Conservation (phyloP, 2,329 filamentous ascomycete genomes). For the Emergomyces africanus region DNA sequence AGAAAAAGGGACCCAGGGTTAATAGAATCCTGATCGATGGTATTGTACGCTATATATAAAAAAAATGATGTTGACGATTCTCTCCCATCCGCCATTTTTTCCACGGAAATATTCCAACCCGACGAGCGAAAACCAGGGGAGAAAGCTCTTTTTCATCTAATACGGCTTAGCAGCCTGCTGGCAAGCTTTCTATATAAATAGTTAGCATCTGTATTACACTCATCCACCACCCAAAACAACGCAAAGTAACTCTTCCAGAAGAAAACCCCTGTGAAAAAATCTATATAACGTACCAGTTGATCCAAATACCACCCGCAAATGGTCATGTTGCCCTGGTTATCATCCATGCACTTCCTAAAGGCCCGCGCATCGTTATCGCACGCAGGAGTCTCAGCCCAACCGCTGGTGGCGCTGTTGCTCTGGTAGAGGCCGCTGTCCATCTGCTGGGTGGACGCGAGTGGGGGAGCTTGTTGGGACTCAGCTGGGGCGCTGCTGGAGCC, state of each 20-base stretch:
- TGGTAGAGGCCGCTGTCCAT: slow-evolving; percentile 36
- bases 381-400: slow-evolving; percentile 40
- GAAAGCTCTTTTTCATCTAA: slow-evolving; percentile 29
- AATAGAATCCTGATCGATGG: neutral
- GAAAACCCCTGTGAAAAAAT: neutral
- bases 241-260: neutral
- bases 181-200: slow-evolving; percentile 54
- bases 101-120: neutral
- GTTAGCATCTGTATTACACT: neutral
- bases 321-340: slow-evolving; percentile 83
- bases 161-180: slow-evolving; percentile 63
- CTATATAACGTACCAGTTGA: slow-evolving; percentile 50
- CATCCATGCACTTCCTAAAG: slow-evolving; percentile 95
- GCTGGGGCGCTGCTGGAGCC: slow-evolving; percentile 48
- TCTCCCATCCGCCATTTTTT: neutral
- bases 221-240: neutral
- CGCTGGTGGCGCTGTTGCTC: slow-evolving; percentile 36
- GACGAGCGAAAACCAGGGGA: neutral
- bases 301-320: slow-evolving; percentile 98
- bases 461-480: slow-evolving; percentile 38
- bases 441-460: slow-evolving; percentile 43
- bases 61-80: neutral
- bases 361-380: slow-evolving; percentile 68
- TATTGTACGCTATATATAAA: neutral
- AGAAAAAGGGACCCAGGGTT: neutral